A percentile compares a stretch with the other conserved stretches of the same genome.
Conservation (phyloP, 805 yeast genomes). For the Schwanniomyces vanrijiae region DNA sequence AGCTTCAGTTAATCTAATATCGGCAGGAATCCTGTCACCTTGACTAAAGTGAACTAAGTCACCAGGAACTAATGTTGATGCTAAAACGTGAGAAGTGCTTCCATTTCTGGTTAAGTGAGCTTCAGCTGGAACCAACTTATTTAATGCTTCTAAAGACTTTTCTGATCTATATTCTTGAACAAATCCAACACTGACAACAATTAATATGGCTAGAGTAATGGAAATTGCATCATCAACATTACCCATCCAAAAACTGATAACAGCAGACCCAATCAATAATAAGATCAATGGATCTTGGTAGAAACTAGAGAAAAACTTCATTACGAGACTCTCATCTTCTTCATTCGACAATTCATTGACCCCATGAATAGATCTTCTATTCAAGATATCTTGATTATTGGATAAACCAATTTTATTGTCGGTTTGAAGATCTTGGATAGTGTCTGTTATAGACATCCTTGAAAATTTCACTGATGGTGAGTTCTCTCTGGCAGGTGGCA, state of each 20-base stretch:
- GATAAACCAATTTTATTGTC: constrained; percentile 60
- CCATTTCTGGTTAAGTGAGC: constrained; percentile 89
- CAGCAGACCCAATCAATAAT: constrained; percentile 86
- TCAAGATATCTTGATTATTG: constrained; percentile 66
- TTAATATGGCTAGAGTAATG: constrained; percentile 85
- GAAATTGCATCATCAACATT: constrained; percentile 94
- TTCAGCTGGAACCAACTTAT: constrained; percentile 93
- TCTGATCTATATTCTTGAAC: constrained; percentile 97
- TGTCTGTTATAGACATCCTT: constrained; percentile 62
- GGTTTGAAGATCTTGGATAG: constrained; percentile 62
- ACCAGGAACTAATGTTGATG: constrained; percentile 90
- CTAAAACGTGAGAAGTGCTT: constrained; percentile 75
- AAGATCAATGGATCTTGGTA: constrained; percentile 90
- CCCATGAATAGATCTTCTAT: constrained; percentile 77
- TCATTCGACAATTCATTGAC: constrained; percentile 73
- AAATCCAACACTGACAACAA: constrained; percentile 96
- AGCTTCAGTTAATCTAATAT: constrained; percentile 75
- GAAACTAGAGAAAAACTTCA: constrained; percentile 76
- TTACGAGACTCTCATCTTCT: constrained; percentile 71
- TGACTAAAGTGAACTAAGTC: constrained; percentile 86
- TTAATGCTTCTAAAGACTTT: constrained; percentile 88
- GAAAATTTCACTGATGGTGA: constrained; percentile 69
- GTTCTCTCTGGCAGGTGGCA: constrained; percentile 19
- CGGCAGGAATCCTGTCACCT: constrained; percentile 98
- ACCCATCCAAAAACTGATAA: constrained; percentile 87